phyloP scores from a whole-genome alignment of 768 basidiomycete genomes.

The Auriscalpium orientale region DNA sequence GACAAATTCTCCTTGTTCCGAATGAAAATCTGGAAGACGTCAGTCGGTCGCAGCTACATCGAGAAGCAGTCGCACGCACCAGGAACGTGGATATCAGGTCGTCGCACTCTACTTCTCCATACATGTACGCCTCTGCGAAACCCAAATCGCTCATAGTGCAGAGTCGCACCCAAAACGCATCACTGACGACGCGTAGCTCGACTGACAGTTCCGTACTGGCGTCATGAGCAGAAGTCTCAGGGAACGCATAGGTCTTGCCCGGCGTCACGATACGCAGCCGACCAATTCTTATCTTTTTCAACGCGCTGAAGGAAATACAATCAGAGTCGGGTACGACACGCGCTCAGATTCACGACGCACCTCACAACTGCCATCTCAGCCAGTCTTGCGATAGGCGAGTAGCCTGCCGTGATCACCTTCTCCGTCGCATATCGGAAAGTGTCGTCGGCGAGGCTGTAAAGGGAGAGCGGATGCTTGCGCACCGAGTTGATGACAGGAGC shows the following conservation, averaged over 20 bases:
- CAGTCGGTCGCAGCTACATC: too few species aligned
- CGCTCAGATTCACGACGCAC: background rate
- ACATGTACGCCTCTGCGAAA: conserved; percentile 19
- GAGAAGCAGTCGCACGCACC: background rate
- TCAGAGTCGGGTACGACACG: background rate
- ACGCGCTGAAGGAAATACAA: background rate
- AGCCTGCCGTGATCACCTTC: background rate
- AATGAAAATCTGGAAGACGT: conserved; percentile 1
- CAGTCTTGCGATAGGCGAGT: conserved; percentile 1
- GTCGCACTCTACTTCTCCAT: conserved; percentile 13
- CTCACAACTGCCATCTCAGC: conserved; percentile 2
- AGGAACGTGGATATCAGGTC: conserved; percentile 8
- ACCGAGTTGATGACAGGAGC: background rate
- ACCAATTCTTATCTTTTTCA: background rate
- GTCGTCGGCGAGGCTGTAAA: conserved; percentile 5
- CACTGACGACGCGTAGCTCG: conserved; percentile 8
- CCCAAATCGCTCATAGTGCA: conserved; percentile 11
- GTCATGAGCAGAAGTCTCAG: background rate
- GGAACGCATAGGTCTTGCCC: background rate
- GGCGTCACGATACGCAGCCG: background rate
- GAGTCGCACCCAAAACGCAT: conserved; percentile 14
- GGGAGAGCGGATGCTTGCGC: conserved; percentile 3
- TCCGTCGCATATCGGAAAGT: background rate
- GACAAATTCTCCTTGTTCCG: conserved; percentile 8
- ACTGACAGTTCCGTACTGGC: background rate